phyloP scores from a whole-genome alignment of 2,329 filamentous ascomycete genomes.

The Colletotrichum aenigma region DNA sequence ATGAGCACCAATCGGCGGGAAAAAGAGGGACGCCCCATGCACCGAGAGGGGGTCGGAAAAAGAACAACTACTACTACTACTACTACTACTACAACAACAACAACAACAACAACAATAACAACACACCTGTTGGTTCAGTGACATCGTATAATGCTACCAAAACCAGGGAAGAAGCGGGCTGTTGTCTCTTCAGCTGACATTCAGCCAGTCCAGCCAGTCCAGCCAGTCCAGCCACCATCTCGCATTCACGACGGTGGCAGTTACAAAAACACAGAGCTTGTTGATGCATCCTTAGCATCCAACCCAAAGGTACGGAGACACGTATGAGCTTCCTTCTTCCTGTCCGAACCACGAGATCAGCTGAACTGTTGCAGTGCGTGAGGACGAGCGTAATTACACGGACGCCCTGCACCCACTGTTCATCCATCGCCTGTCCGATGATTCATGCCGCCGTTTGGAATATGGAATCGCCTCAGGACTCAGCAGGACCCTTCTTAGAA shows the following conservation, averaged over 20 bases:
- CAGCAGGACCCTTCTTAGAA: neutral
- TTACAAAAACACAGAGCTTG: neutral
- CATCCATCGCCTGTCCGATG: neutral
- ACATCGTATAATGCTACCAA: neutral
- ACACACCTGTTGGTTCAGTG: neutral
- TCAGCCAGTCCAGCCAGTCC: neutral
- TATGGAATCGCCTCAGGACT: neutral
- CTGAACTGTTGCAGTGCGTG: neutral
- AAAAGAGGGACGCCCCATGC: neutral
- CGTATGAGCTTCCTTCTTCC: neutral
- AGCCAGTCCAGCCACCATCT: neutral
- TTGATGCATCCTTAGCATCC: neutral
- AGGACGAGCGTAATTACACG: neutral
- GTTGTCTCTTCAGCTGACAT: neutral
- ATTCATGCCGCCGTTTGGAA: neutral
- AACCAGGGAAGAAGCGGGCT: neutral
- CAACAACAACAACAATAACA: neutral
- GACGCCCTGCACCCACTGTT: neutral
- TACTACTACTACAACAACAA: too few species aligned
- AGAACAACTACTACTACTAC: too few species aligned
- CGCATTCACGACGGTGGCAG: neutral
- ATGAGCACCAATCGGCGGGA: neutral
- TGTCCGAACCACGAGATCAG: neutral
- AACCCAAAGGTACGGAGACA: neutral
- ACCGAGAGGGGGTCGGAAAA: neutral